Evolutionary conservation across 805 yeast species (phyloP).

Genomic region (Nakazawaea ambrosiae): DNA sequence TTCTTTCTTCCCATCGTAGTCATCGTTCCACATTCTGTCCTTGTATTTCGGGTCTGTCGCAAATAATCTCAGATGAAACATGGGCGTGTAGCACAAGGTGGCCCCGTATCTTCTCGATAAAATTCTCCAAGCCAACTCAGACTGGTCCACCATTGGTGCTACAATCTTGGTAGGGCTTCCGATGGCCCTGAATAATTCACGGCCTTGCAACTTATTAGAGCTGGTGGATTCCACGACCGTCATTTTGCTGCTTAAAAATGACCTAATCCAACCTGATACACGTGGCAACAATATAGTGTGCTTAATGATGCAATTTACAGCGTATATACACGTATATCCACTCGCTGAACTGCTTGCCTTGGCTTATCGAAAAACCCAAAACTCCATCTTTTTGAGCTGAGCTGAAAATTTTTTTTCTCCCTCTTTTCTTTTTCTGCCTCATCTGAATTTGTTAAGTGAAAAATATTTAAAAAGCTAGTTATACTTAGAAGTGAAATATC

Average conservation of each 20-base stretch:
- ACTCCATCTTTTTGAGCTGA: too few species aligned
- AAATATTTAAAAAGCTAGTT: too few species aligned
- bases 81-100: conserved; percentile 89
- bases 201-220: conserved; percentile 38
- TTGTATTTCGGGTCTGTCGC: conserved; percentile 82
- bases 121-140: conserved; percentile 92
- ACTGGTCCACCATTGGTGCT: conserved; percentile 98
- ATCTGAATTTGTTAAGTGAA: too few species aligned
- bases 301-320: too few species aligned
- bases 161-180: conserved; percentile 79
- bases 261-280: not conserved
- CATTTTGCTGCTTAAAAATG: not conserved
- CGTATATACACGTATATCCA: too few species aligned
- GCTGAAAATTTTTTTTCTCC: too few species aligned
- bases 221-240: not conserved
- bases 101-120: conserved; percentile 88
- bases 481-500: too few species aligned
- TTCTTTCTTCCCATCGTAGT: conserved; percentile 61
- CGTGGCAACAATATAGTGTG: too few species aligned
- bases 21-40: conserved; percentile 58
- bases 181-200: conserved; percentile 60
- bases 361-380: too few species aligned
- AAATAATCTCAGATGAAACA: conserved; percentile 90
- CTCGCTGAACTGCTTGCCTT: too few species aligned
- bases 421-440: too few species aligned